Conservation (phyloP, 345 rosid species). For the Eucalyptus sideroxylon region DNA sequence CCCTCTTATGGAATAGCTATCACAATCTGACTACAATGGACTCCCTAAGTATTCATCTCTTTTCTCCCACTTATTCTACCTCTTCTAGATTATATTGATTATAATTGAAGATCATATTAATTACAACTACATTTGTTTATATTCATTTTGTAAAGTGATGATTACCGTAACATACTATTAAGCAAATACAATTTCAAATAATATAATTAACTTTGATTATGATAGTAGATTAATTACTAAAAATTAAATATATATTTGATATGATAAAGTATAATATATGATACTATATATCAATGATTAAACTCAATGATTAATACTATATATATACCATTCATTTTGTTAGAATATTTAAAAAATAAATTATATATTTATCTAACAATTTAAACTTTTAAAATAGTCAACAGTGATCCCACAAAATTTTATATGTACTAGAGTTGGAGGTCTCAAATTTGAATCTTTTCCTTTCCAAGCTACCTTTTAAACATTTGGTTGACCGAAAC, state of each 20-base stretch:
- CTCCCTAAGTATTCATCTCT: not conserved
- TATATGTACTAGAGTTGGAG: too few species aligned
- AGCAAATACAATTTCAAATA: not conserved
- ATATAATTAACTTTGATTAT: not conserved
- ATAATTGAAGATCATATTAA: not conserved
- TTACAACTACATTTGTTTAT: not conserved
- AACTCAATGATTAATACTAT: not conserved
- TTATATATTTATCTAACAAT: too few species aligned
- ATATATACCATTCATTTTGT: not conserved
- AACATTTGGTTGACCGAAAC: too few species aligned
- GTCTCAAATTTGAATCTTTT: too few species aligned
- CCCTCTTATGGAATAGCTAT: not conserved
- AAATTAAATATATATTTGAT: not conserved
- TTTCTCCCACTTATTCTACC: not conserved
- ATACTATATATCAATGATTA: not conserved
- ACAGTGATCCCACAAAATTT: rapidly evolving
- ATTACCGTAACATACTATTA: not conserved
- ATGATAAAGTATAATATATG: too few species aligned
- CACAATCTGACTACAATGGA: rapidly evolving
- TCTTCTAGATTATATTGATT: not conserved
- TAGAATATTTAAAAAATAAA: too few species aligned
- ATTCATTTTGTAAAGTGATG: not conserved
- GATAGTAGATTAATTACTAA: not conserved
- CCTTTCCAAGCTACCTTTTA: rapidly evolving
- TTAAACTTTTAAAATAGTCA: rapidly evolving